These are phyloP conservation scores for Clarireedia monteithiana DNA, from an alignment of 2,329 filamentous ascomycete species.

Conservation along the genomic window DNA sequence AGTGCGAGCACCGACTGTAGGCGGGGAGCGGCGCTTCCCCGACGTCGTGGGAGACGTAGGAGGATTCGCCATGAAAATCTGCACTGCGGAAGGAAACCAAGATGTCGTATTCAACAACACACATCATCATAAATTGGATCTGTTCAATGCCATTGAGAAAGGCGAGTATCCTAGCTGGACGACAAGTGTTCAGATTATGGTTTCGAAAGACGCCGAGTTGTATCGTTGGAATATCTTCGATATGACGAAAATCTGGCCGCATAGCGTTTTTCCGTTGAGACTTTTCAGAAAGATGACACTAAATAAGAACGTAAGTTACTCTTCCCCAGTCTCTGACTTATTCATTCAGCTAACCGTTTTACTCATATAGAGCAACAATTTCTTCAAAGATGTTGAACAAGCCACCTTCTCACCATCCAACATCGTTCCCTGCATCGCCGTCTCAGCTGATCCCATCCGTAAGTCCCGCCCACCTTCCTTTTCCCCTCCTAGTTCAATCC, in stretches of 20 bases:
- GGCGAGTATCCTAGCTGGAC: conserved; percentile 44
- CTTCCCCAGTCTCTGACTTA: too few species aligned
- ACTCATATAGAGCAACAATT: conserved; percentile 33
- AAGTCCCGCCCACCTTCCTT: not conserved
- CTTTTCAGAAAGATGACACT: conserved; percentile 40
- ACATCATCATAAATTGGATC: conserved; percentile 39
- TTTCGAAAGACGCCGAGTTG: conserved; percentile 21
- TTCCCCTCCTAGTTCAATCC: conserved; percentile 35
- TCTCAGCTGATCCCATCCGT: not conserved
- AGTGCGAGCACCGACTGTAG: conserved; percentile 49
- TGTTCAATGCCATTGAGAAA: conserved; percentile 43
- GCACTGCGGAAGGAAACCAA: conserved; percentile 42
- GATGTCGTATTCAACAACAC: conserved; percentile 24
- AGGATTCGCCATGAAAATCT: conserved; percentile 43
- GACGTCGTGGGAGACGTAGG: conserved; percentile 38
- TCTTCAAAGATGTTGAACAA: conserved; percentile 60
- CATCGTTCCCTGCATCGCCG: conserved; percentile 44
- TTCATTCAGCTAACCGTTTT: too few species aligned
- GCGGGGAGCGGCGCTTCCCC: conserved; percentile 35
- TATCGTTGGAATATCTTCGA: conserved; percentile 43
- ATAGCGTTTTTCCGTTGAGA: conserved; percentile 37
- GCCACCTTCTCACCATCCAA: conserved; percentile 59
- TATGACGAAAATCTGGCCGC: conserved; percentile 46
- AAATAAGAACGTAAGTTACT: conserved; percentile 36
- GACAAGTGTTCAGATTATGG: conserved; percentile 39